These are phyloP conservation scores for Dothideomycetidae sp. DNA, from an alignment of 2,329 filamentous ascomycete genomes.

Conservation along the genomic window DNA sequence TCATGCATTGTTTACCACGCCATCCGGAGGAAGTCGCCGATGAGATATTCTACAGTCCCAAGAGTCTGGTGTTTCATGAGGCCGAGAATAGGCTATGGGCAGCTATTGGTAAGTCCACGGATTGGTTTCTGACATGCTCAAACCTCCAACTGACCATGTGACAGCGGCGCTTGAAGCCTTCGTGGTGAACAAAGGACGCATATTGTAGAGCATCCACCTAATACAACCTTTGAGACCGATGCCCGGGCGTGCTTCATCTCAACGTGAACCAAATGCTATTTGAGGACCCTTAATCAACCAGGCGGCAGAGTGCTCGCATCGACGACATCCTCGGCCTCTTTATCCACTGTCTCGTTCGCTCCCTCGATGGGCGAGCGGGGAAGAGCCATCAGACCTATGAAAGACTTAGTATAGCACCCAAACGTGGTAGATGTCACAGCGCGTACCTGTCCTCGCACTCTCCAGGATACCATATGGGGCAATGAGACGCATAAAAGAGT, in stretches of 20 bases:
- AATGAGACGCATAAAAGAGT: conserved; percentile 95
- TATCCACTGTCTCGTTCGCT: conserved; percentile 51
- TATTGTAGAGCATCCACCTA: no score
- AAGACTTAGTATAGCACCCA: conserved; percentile 12
- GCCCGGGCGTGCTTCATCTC: no score
- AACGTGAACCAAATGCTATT: background rate
- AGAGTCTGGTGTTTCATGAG: conserved; percentile 82
- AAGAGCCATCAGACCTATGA: conserved; percentile 74
- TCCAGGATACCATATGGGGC: conserved; percentile 91
- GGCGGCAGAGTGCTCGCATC: conserved; percentile 89
- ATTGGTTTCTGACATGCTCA: no score
- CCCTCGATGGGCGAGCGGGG: conserved; percentile 79
- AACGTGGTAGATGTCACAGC: background rate
- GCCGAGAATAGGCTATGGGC: conserved; percentile 92
- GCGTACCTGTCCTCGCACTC: conserved; percentile 68
- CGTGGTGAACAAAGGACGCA: conserved; percentile 83
- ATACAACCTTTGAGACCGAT: no score
- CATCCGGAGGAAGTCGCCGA: conserved; percentile 88
- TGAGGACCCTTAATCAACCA: conserved; percentile 40
- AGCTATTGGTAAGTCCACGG: conserved; percentile 51
- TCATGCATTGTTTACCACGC: conserved; percentile 94
- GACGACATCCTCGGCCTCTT: conserved; percentile 88
- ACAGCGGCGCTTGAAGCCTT: conserved; percentile 69
- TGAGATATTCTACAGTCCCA: conserved; percentile 79
- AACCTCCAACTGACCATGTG: conserved; percentile 11